Conservation (phyloP, 2,329 filamentous ascomycete genomes). For the Pseudogymnoascus sp. region DNA sequence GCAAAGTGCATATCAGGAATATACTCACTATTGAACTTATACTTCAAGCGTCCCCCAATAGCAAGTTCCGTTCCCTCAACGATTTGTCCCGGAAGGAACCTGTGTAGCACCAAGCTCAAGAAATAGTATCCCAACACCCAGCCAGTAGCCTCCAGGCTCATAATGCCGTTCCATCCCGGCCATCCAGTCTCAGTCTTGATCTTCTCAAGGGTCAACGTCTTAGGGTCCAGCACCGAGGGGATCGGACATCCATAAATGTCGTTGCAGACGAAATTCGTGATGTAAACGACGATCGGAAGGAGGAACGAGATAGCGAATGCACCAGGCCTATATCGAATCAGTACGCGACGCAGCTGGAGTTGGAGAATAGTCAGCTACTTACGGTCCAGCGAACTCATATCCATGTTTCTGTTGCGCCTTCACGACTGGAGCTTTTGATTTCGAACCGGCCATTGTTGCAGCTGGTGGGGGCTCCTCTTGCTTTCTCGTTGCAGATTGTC, state of each 20-base stretch:
- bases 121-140: slow-evolving; percentile 72
- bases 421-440: slow-evolving; percentile 16
- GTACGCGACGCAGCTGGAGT: neutral
- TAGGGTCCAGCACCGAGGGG: slow-evolving; percentile 68
- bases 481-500: neutral
- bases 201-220: slow-evolving; percentile 60
- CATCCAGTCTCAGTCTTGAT: slow-evolving; percentile 78
- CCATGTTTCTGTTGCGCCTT: slow-evolving; percentile 24
- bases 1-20: neutral
- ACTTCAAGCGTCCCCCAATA: slow-evolving; percentile 68
- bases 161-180: slow-evolving; percentile 66
- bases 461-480: neutral
- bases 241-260: slow-evolving; percentile 86
- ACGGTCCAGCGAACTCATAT: slow-evolving; percentile 31
- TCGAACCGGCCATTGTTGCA: neutral
- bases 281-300: slow-evolving; percentile 71
- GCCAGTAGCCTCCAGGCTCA: slow-evolving; percentile 60
- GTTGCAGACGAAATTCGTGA: slow-evolving; percentile 81
- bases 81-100: slow-evolving; percentile 67
- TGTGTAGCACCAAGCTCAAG: slow-evolving; percentile 66
- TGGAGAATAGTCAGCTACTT: slow-evolving; percentile 11
- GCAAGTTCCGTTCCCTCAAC: slow-evolving; percentile 62
- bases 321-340: slow-evolving; percentile 52
- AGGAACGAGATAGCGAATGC: slow-evolving; percentile 71
- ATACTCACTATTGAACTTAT: slow-evolving; percentile 66